Conservation (phyloP, 345 rosid species). For the Microthlaspi erraticum region DNA sequence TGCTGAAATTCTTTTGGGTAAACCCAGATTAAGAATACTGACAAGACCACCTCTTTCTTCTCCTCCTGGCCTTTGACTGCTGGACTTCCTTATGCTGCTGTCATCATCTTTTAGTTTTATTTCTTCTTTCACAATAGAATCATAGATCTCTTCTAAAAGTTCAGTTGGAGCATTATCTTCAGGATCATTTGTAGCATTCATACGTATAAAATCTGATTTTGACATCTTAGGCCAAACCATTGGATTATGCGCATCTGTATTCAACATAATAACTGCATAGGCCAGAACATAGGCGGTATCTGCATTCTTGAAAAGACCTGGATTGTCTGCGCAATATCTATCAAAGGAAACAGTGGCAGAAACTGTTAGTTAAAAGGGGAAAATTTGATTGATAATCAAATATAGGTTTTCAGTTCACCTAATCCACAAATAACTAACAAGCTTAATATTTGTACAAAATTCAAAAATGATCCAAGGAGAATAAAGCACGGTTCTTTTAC, state of each 20-base stretch:
- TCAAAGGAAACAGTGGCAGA: constrained; percentile 36
- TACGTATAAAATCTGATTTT: constrained; percentile 84
- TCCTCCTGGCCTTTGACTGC: constrained; percentile 73
- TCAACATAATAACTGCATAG: constrained; percentile 96
- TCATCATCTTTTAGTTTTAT: constrained; percentile 90
- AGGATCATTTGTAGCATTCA: constrained; percentile 79
- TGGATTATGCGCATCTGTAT: constrained; percentile 96
- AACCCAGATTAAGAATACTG: constrained; percentile 83
- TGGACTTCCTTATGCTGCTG: constrained; percentile 58
- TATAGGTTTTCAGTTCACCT: not conserved
- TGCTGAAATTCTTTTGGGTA: constrained; percentile 73
- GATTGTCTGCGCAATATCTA: constrained; percentile 97
- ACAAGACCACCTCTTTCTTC: constrained; percentile 94
- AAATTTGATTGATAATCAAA: constrained; percentile 29
- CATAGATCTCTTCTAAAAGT: constrained; percentile 89
- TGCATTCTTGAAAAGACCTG: constrained; percentile 93
- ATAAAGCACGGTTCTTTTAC: constrained; percentile 46
- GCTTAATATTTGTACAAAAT: constrained; percentile 14
- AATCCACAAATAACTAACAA: constrained; percentile 21
- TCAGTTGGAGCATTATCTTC: constrained; percentile 84
- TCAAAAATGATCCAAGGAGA: constrained; percentile 1
- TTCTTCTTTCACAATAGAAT: constrained; percentile 94
- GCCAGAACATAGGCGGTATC: constrained; percentile 99
- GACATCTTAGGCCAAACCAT: constrained; percentile 99
- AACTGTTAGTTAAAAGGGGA: constrained; percentile 23